phyloP scores from a whole-genome alignment of 495 filamentous ascomycete species.

The Trichoderma virens region DNA sequence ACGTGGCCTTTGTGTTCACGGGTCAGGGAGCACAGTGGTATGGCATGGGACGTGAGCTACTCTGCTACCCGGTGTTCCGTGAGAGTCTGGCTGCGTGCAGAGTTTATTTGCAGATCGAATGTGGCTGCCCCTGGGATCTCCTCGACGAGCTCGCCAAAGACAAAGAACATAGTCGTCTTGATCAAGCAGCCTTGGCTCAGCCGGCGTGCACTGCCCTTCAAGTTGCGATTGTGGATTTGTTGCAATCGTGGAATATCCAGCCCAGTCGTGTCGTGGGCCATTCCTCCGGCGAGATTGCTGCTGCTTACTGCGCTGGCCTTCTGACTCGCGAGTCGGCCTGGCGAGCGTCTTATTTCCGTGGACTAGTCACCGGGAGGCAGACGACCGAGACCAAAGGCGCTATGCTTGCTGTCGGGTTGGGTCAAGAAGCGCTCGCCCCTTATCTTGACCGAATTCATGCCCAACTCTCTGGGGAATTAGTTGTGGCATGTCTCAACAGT shows the following conservation, averaged over 20 bases:
- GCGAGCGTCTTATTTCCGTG: conserved; percentile 34
- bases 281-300: conserved; percentile 50
- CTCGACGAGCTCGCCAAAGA: background rate
- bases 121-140: background rate
- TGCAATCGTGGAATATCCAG: conserved; percentile 36
- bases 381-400: conserved; percentile 15
- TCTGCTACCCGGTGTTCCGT: conserved; percentile 22
- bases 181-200: conserved; percentile 19
- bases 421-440: conserved; percentile 10
- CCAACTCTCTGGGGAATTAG: conserved; percentile 16
- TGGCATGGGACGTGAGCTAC: conserved; percentile 41
- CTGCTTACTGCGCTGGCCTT: conserved; percentile 31
- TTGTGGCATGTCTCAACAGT: conserved; percentile 36
- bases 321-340: conserved; percentile 36
- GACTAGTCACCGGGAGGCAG: conserved; percentile 18
- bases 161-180: background rate
- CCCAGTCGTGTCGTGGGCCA: conserved; percentile 43
- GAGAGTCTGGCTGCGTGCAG: background rate
- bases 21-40: conserved; percentile 36
- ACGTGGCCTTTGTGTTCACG: conserved; percentile 29
- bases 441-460: conserved; percentile 14
- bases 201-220: conserved; percentile 33
- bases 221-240: conserved; percentile 37
- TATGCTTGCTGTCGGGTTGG: conserved; percentile 34
- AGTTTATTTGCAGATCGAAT: background rate